phyloP scores from a whole-genome alignment of 345 rosid species.

The Brassica napus region DNA sequence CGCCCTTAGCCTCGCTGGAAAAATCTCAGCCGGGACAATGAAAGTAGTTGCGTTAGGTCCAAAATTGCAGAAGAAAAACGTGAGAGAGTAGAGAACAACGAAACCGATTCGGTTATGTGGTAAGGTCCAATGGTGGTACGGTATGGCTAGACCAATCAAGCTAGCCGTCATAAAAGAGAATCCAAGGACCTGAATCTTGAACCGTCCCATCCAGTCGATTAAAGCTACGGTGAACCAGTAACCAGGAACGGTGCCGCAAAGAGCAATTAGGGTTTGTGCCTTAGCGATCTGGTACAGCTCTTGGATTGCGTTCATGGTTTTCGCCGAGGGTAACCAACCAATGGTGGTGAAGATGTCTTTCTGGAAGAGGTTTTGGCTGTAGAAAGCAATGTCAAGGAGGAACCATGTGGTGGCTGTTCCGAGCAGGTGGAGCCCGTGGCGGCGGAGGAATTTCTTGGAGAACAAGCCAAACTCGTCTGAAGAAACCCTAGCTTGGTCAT shows the following conservation, averaged over 20 bases:
- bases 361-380: constrained; percentile 74
- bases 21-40: constrained; percentile 75
- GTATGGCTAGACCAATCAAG: constrained; percentile 66
- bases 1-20: constrained; percentile 74
- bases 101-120: constrained; percentile 55
- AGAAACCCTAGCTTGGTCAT: constrained; percentile 24
- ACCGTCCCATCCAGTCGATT: constrained; percentile 57
- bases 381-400: constrained; percentile 70
- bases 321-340: constrained; percentile 71
- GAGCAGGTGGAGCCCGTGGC: constrained; percentile 61
- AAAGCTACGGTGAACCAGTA: constrained; percentile 48
- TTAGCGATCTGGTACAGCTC: constrained; percentile 60
- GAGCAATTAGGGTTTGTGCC: constrained; percentile 68
- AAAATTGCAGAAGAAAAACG: constrained; percentile 78
- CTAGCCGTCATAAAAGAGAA: constrained; percentile 62
- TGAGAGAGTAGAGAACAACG: constrained; percentile 57
- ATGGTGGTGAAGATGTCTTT: constrained; percentile 70
- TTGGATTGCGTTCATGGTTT: constrained; percentile 65
- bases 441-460: constrained; percentile 44
- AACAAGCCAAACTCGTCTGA: constrained; percentile 55
- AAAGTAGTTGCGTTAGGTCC: constrained; percentile 86
- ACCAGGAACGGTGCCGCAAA: constrained; percentile 79
- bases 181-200: constrained; percentile 56
- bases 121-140: constrained; percentile 70
- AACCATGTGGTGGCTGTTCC: constrained; percentile 74